Percentiles rank a stretch among this genome's conserved stretches.
These are phyloP conservation scores for Gracilaria gracilis DNA, from an alignment of 23 red algal genomes.

Conservation along the genomic window DNA sequence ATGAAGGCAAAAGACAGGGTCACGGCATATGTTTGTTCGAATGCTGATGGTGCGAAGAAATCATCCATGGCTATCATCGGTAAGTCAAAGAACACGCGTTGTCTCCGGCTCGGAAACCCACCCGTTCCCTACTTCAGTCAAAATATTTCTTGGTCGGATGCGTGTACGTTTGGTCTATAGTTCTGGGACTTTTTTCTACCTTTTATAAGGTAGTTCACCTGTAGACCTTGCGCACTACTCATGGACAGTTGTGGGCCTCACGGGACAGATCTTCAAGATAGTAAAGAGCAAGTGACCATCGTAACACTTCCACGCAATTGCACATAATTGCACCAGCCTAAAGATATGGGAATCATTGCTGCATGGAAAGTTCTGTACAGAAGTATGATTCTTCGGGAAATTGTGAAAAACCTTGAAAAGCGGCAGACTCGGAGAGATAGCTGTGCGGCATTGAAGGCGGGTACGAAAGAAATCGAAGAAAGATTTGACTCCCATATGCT, in stretches of 20 bases:
- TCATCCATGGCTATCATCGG: conserved; percentile 32
- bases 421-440: neutral
- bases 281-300: neutral
- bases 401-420: neutral
- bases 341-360: neutral
- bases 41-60: conserved; percentile 6
- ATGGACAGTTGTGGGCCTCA: neutral
- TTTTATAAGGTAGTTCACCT: neutral
- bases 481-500: neutral
- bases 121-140: conserved; percentile 41
- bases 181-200: conserved; percentile 6
- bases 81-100: neutral
- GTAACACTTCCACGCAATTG: neutral
- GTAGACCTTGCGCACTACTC: neutral
- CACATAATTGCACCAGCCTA: neutral
- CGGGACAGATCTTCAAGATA: neutral
- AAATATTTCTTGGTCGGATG: conserved; percentile 29
- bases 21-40: conserved; percentile 29
- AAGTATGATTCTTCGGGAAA: neutral
- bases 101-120: neutral
- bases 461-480: neutral
- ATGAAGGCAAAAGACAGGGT: neutral
- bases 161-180: neutral
- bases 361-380: neutral
- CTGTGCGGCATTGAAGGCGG: neutral